Evolutionary conservation across 805 yeast genomes (phyloP).

Genomic region (Metschnikowia colocasiae): DNA sequence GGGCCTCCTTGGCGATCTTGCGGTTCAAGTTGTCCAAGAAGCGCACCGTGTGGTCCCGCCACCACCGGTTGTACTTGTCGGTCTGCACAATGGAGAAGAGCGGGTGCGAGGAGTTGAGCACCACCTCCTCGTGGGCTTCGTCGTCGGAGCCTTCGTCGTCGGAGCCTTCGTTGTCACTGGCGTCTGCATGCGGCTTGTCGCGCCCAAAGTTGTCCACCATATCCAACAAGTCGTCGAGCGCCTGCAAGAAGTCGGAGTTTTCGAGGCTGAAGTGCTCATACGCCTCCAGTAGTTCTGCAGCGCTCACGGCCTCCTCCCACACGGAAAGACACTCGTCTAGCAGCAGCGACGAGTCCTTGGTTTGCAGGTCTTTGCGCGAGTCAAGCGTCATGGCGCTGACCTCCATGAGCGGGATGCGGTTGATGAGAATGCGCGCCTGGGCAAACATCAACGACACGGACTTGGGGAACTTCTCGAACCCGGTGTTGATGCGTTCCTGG

Average conservation of each 20-base stretch:
- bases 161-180: slow-evolving; percentile 53
- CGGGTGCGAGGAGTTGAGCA: slow-evolving; percentile 53
- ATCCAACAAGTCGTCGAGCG: slow-evolving; percentile 65
- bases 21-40: slow-evolving; percentile 32
- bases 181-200: slow-evolving; percentile 44
- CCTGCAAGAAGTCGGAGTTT: slow-evolving; percentile 50
- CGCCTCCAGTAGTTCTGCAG: slow-evolving; percentile 22
- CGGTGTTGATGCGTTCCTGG: slow-evolving; percentile 61
- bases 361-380: slow-evolving; percentile 28
- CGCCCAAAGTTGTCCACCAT: slow-evolving; percentile 64
- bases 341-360: slow-evolving; percentile 32
- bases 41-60: slow-evolving; percentile 44
- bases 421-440: slow-evolving; percentile 51
- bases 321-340: slow-evolving; percentile 45
- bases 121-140: slow-evolving; percentile 20
- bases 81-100: slow-evolving; percentile 40
- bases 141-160: slow-evolving; percentile 29
- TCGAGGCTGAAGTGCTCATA: slow-evolving; percentile 37
- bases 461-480: slow-evolving; percentile 48
- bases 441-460: slow-evolving; percentile 49
- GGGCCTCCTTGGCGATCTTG: slow-evolving; percentile 15
- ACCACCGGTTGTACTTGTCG: slow-evolving; percentile 51
- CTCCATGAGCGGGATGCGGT: slow-evolving; percentile 56
- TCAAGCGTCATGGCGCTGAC: slow-evolving; percentile 48
- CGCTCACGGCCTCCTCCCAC: slow-evolving; percentile 43